These are phyloP conservation scores for Rauvolfia tetraphylla DNA, from an alignment of 257 asterid genomes.

Conservation along the genomic window DNA sequence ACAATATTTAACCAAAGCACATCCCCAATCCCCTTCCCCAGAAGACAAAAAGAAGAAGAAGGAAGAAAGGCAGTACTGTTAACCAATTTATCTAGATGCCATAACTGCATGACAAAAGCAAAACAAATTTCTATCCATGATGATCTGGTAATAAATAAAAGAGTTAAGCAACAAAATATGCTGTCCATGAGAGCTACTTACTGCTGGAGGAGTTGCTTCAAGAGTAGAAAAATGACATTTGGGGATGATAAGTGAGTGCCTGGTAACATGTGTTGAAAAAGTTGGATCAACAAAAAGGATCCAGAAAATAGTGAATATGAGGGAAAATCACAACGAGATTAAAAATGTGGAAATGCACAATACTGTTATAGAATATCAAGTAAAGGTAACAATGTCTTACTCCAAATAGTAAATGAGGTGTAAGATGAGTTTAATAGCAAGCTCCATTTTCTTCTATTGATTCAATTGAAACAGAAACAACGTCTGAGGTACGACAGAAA, in stretches of 20 bases:
- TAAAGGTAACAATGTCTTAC: background rate
- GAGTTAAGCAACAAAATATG: background rate
- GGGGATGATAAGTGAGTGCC: constrained; percentile 92
- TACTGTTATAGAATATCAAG: background rate
- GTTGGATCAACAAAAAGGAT: constrained; percentile 10
- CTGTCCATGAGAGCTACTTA: constrained; percentile 33
- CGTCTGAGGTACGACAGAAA: too few species aligned
- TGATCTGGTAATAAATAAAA: background rate
- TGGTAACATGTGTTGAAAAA: constrained; percentile 18
- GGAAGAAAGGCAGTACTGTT: background rate
- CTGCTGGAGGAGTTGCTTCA: constrained; percentile 84
- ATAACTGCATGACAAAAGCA: background rate
- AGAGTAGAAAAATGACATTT: constrained; percentile 79
- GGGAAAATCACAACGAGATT: background rate
- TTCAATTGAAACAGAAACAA: background rate
- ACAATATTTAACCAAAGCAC: background rate
- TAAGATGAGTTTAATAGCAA: background rate
- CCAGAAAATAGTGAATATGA: background rate
- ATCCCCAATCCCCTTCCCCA: background rate
- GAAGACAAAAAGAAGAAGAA: background rate
- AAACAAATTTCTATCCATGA: background rate
- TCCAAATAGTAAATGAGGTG: background rate
- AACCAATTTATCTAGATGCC: background rate
- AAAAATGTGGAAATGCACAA: background rate
- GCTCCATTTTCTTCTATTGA: background rate